Evolutionary conservation across 352 stramenopile genomes (phyloP), one percentile per base, ranked within the genome.

Genomic region (Phytophthora aleatoria): DNA sequence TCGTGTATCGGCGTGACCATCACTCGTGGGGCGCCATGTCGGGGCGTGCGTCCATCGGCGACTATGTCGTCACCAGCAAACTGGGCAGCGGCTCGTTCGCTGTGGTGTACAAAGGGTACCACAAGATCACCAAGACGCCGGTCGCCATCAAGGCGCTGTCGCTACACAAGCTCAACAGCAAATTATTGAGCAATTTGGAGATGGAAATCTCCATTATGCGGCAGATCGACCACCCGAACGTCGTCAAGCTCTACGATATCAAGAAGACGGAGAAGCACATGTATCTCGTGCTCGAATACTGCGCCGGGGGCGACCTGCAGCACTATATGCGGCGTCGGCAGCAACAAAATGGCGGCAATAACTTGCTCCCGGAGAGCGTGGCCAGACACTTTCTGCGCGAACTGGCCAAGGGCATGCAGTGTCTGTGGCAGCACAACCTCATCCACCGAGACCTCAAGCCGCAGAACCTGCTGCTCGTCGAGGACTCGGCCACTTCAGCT

Each of bases 201-300:
- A 91, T 96, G 64, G 95, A 99, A 85, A 98, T 99, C 52, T 82
- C 85, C 43, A 99, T 99, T 52, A 91, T 99, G 57, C 83, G 89
- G 45, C 93, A 97, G 48, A 97, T 99, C 62, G 77, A 92, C 67
- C 96, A 99, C 75, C 92, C 83, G 3, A 99, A 99, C 67, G 95
- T 99, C 52, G 96, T 99, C 16, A 96, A 96, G 52, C 85, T 99
- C 12, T 97, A 98, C 64, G 87, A 98, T 50, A 98, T 98, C 60
- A 91, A 98, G 77, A 98, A 98, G 70, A 98, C 90, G 24, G 81
- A 97, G 52, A 85, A 93, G 31, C 91, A 98, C 76, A 98, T 99
- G 75, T 98, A 98, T 76, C 77, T 99, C 16, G 85, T 99, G 55
- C 86, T 99, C 50, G 97, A 99, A 78, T 98, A 98, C 64, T 99